Evolutionary conservation across 73 alveolate genomes (phyloP), one percentile per base, ranked within the genome.

Genomic region (Durusdinium trenchii): DNA sequence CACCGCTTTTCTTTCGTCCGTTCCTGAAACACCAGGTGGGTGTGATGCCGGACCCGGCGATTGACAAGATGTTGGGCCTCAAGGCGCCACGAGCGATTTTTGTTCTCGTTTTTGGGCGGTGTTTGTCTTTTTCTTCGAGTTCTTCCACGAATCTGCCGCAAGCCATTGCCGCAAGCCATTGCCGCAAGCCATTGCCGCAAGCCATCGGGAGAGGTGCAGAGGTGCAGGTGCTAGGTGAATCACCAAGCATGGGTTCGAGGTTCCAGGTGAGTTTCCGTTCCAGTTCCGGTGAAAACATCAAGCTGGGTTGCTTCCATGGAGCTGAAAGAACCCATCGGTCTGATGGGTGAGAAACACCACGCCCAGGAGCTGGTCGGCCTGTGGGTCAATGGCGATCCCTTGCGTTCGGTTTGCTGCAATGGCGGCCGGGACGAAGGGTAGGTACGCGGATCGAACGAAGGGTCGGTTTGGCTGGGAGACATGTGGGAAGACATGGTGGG

Each of bases 351-450:
- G n/a, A 60, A 60, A 12, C 69, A 57, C 23, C 69, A 60, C 45
- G 38, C 48, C 28, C 61, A 87, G 96, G 92, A 93, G 91, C 50
- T 93, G 54, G 98, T 93, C 26, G 98, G 98, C 67, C 36, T 93
- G 0, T 93, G 98, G 98, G 92, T 93, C 82, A 93, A 93, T 47
- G 98, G 91, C 26, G 98, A 93, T 40, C 92, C 92, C 50, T 38
- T 93, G 54, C 79, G 89, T 1, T 64, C 98, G 18, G 98, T 93
- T 40, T 73, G 64, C 64, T 93, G 98, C 81, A 93, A 93, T 47
- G 98, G 96, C 50, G 12, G 2, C 86, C 43, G 3, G 69, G 60
- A 6, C n/a, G 30, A 12, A 2, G 1, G 61, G 18, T 60, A 60
- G 73, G 73, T 32, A 23, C 73, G n/a, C 18, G 73, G 1, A 2